phyloP scores from a whole-genome alignment of 2,329 filamentous ascomycete species.

The Daldinia eschscholtzii region DNA sequence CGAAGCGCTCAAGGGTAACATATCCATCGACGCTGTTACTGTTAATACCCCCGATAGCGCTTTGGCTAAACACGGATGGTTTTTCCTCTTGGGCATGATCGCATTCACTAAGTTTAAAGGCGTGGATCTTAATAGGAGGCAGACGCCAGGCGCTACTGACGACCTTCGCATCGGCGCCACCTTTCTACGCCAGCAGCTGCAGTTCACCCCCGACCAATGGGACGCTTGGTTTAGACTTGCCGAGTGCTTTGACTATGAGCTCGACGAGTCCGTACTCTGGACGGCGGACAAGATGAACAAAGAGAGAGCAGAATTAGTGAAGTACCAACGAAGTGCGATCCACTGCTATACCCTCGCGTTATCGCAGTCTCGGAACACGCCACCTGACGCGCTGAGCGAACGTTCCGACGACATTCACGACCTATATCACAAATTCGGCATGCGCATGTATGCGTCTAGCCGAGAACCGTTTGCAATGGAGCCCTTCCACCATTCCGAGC shows the following conservation, averaged over 20 bases:
- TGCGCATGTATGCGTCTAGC: conserved; percentile 72
- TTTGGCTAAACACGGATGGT: conserved; percentile 88
- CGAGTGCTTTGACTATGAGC: conserved; percentile 87
- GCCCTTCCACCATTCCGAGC: conserved; percentile 68
- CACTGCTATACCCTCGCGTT: conserved; percentile 79
- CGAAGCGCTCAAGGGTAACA: conserved; percentile 81
- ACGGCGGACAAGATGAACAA: conserved; percentile 92
- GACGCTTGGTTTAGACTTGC: conserved; percentile 91
- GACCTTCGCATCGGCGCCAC: conserved; percentile 85
- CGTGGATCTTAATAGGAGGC: conserved; percentile 77
- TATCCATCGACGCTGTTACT: conserved; percentile 78
- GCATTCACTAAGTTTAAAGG: conserved; percentile 85
- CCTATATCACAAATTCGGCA: conserved; percentile 71
- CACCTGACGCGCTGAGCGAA: conserved; percentile 60
- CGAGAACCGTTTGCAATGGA: conserved; percentile 74
- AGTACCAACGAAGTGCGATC: conserved; percentile 82
- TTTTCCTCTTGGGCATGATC: conserved; percentile 89
- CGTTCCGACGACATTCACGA: conserved; percentile 65
- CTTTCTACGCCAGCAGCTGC: conserved; percentile 84
- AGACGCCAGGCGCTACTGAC: conserved; percentile 82
- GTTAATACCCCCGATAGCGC: conserved; percentile 77
- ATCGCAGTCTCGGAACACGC: conserved; percentile 64
- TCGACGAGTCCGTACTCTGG: conserved; percentile 90
- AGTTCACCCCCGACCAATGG: conserved; percentile 86
- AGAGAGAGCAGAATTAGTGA: conserved; percentile 78